Base-by-base conservation (phyloP, 2,329 filamentous ascomycete genomes). In the Hymenotorrendiella dingleyae region DNA sequence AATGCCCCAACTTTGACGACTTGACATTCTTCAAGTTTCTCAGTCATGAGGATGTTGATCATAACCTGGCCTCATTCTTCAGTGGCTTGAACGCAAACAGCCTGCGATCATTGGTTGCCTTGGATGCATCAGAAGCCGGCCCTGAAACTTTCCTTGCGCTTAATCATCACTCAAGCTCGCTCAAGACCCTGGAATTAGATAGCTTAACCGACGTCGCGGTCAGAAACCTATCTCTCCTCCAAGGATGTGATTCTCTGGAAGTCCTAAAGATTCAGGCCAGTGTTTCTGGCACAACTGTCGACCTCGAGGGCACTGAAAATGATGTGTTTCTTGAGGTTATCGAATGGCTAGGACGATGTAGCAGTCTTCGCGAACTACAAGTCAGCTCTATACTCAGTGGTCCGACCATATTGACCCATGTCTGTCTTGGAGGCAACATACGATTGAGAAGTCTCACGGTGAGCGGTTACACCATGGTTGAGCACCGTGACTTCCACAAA, bases 1-100 rank as follows among this genome's bases (percentile, higher is more conserved):
- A 74, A 51, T 87, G 82, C 51, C 76, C 76, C 2, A 64, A 72
- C 7, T 82, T 88, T 52, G 69, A 70, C 32, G 71, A 74, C 28
- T 61, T 88, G 17, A 74, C 69, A 20, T 76, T 83, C 42, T 80
- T 72, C 48, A 67, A 54, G 23, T 68, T 64, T 43, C 35, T 40
- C 5, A 54, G 65, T 59, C 43, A 39, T 19, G 39, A 52, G 16
- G 42, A 51, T 36, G 52, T 52, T 12, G 82, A 86, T 46, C 62
- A 70, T 21, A 67, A 76, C 29, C 66, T 84, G 37, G 73, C 78
- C 1, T 64, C 65, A 2, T 83, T 86, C 54, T 67, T 86, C 35
- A 64, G 63, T 19, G 66, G 68, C 1, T 67, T 86, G 36, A 68
- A 63, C 14, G 67, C 71, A 2, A 72, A 84, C 48, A 76, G 71